phyloP scores from a whole-genome alignment of 2,329 filamentous ascomycete genomes.

The Aureobasidium musti region DNA sequence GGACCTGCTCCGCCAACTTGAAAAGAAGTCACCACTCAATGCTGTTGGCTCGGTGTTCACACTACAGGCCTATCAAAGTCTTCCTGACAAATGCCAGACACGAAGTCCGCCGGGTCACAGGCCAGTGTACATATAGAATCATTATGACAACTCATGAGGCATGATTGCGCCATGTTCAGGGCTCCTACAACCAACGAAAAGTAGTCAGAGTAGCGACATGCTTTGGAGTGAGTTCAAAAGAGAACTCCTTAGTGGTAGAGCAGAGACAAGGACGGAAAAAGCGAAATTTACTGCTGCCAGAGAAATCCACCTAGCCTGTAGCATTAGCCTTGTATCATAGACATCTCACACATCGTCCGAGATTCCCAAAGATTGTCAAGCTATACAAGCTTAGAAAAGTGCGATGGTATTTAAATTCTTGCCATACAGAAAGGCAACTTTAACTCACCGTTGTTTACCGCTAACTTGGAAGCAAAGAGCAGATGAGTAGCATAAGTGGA shows the following conservation, averaged over 20 bases:
- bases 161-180: too few species aligned
- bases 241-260: not conserved
- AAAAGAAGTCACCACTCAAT: not conserved
- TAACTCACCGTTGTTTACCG: not conserved
- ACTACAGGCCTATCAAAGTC: not conserved
- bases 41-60: not conserved
- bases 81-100: not conserved
- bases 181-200: too few species aligned
- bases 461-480: not conserved
- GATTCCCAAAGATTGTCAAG: too few species aligned
- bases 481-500: not conserved
- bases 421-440: not conserved
- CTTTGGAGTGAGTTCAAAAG: too few species aligned
- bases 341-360: too few species aligned
- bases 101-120: not conserved
- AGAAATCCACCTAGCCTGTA: not conserved
- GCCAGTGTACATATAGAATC: not conserved
- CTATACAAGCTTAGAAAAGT: too few species aligned
- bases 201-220: too few species aligned
- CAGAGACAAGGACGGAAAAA: not conserved
- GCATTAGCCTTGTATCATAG: too few species aligned
- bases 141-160: too few species aligned
- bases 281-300: not conserved
- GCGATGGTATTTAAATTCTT: too few species aligned
- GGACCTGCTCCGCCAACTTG: not conserved